phyloP scores from a whole-genome alignment of 1,284 basidiomycete species.

The Leccinum solheimii region DNA sequence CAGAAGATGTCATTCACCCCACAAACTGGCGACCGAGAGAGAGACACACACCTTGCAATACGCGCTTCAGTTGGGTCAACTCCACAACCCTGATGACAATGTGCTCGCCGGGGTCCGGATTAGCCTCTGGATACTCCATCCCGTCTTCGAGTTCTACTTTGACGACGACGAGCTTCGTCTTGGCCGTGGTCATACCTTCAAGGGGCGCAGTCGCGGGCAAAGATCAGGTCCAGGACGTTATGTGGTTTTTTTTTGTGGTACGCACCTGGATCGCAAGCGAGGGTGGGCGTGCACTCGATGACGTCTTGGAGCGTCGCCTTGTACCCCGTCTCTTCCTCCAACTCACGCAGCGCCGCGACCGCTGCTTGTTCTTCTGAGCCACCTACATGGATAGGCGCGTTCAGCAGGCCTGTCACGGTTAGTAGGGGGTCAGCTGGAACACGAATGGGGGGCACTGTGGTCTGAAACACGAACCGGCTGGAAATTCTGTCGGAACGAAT shows the following conservation, averaged over 20 bases:
- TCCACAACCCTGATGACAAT: constrained; percentile 76
- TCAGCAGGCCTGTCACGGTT: constrained; percentile 64
- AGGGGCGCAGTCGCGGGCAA: too few relatives aligned
- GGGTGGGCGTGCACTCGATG: constrained; percentile 64
- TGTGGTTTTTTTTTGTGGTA: not conserved
- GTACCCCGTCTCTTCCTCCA: constrained; percentile 91
- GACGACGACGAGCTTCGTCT: constrained; percentile 75
- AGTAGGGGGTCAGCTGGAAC: not conserved
- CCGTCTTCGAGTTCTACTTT: constrained; percentile 61
- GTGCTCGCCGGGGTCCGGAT: constrained; percentile 80
- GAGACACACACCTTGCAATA: constrained; percentile 59
- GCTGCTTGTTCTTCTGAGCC: constrained; percentile 62
- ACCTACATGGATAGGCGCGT: constrained; percentile 47
- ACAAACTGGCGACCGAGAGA: not conserved
- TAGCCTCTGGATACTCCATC: constrained; percentile 60
- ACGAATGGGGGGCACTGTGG: not conserved
- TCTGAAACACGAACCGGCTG: constrained; percentile 55
- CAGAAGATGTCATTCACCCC: not conserved
- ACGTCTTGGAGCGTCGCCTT: constrained; percentile 53
- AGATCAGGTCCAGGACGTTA: too few relatives aligned
- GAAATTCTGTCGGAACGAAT: constrained; percentile 59
- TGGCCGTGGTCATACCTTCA: constrained; percentile 81
- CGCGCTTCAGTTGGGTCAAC: constrained; percentile 58
- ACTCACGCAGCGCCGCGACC: constrained; percentile 78
- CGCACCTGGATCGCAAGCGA: constrained; percentile 74